phyloP scores from a whole-genome alignment of 2,329 filamentous ascomycete species.

The Xylaria sp. region DNA sequence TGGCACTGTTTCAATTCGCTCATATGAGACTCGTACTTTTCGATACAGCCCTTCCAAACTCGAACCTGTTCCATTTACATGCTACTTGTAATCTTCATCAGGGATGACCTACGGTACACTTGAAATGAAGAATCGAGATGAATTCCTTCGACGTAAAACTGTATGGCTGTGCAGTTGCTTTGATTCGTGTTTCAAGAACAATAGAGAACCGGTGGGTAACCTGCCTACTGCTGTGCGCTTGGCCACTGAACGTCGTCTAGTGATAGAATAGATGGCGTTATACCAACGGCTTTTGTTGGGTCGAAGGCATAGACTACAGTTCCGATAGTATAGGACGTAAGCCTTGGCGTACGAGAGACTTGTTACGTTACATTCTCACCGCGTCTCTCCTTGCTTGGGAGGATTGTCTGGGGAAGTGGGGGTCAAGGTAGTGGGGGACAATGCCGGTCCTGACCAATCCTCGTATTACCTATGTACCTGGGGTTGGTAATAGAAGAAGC shows the following conservation, averaged over 20 bases:
- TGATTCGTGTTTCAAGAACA: not conserved
- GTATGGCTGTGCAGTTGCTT: slow-evolving; percentile 12
- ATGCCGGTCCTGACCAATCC: not conserved
- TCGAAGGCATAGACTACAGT: not conserved
- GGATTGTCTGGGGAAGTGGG: slow-evolving; percentile 16
- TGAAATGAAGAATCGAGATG: slow-evolving; percentile 4
- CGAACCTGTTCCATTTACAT: not conserved
- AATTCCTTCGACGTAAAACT: not conserved
- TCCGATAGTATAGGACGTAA: not conserved
- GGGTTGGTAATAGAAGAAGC: not conserved
- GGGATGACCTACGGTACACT: not conserved
- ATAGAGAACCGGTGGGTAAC: not conserved
- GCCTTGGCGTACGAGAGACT: not conserved
- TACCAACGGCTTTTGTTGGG: not conserved
- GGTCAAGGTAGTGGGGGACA: slow-evolving; percentile 29
- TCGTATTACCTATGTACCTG: not conserved
- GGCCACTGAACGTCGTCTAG: not conserved
- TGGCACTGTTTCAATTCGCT: slow-evolving; percentile 20
- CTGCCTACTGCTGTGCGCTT: not conserved
- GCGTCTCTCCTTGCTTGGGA: not conserved
- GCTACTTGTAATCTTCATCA: not conserved
- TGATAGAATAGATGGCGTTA: not conserved
- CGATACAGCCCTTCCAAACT: slow-evolving; percentile 10
- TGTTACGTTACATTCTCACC: slow-evolving; percentile 30
- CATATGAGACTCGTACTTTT: slow-evolving; percentile 12